These are phyloP conservation scores for Leishmania tropica DNA, from an alignment of 208 protist genomes.

Conservation along the genomic window DNA sequence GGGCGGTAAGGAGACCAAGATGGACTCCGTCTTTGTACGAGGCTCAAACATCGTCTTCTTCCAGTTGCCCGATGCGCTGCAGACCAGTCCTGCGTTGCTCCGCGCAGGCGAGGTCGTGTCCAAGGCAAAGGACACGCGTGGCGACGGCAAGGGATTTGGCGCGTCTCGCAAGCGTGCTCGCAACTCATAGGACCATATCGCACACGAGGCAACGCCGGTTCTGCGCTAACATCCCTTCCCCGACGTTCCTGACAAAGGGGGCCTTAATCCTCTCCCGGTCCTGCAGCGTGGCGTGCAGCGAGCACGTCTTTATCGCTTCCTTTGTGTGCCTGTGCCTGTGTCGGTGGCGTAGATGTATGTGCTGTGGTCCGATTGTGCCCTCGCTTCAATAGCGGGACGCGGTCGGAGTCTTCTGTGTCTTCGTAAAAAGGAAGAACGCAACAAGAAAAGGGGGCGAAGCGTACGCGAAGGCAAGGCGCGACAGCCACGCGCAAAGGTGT, in stretches of 20 bases:
- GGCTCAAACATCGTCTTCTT: constrained; percentile 93
- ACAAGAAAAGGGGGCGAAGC: not conserved
- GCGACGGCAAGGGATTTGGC: constrained; percentile 85
- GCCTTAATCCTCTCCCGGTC: not conserved
- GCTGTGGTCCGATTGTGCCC: not conserved
- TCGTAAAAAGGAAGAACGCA: not conserved
- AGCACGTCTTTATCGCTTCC: not conserved
- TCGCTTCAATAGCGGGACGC: not conserved
- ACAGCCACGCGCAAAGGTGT: not conserved
- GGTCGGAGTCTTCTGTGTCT: constrained; percentile 12
- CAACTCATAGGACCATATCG: constrained; percentile 9
- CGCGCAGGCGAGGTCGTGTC: constrained; percentile 55
- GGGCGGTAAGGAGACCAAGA: constrained; percentile 55
- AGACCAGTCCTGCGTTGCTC: constrained; percentile 70
- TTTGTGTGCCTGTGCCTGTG: constrained; percentile 9
- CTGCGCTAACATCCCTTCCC: not conserved
- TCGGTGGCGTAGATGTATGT: not conserved
- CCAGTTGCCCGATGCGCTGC: constrained; percentile 90
- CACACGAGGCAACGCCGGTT: not conserved
- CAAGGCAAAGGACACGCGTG: constrained; percentile 71
- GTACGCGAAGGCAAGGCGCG: not conserved
- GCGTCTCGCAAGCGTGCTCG: constrained; percentile 39
- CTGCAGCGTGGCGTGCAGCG: not conserved
- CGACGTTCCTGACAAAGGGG: not conserved
- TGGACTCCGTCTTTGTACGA: constrained; percentile 86